Percentiles rank a stretch among this genome's conserved stretches.
Conservation (phyloP, 1,139 yeast genomes). For the Debaryomyces singareniensis region DNA sequence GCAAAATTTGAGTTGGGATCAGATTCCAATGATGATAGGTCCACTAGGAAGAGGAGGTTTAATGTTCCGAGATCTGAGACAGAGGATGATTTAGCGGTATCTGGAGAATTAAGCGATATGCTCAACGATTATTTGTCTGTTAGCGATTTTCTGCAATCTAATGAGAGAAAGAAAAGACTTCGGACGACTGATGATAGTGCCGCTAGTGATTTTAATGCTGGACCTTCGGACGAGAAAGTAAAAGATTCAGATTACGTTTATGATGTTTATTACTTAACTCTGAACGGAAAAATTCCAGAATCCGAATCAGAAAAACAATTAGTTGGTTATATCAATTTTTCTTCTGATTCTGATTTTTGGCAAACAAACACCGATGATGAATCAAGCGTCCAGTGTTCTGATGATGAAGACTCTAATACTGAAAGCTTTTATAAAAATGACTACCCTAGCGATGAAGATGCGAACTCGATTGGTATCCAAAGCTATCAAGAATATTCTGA, state of each 20-base stretch:
- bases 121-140: conserved; percentile 46
- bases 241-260: conserved; percentile 65
- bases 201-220: neutral
- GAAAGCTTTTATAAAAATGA: conserved; percentile 90
- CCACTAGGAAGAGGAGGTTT: conserved; percentile 19
- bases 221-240: too few relatives aligned
- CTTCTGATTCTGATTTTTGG: conserved; percentile 58
- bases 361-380: conserved; percentile 45
- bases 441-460: conserved; percentile 91
- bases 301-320: conserved; percentile 48
- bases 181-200: conserved; percentile 6
- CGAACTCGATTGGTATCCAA: conserved; percentile 19
- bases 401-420: conserved; percentile 50
- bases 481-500: conserved; percentile 1
- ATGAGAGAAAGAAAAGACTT: conserved; percentile 1
- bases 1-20: conserved; percentile 2
- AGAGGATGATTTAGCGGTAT: conserved; percentile 39
- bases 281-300: conserved; percentile 34
- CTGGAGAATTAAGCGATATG: conserved; percentile 66
- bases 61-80: conserved; percentile 25
- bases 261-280: conserved; percentile 60
- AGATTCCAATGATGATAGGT: conserved; percentile 1
- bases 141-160: neutral
- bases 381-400: conserved; percentile 28
- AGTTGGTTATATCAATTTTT: conserved; percentile 62